Evolutionary conservation across 2,329 filamentous ascomycete genomes (phyloP).

Genomic region (Fusarium sp.): DNA sequence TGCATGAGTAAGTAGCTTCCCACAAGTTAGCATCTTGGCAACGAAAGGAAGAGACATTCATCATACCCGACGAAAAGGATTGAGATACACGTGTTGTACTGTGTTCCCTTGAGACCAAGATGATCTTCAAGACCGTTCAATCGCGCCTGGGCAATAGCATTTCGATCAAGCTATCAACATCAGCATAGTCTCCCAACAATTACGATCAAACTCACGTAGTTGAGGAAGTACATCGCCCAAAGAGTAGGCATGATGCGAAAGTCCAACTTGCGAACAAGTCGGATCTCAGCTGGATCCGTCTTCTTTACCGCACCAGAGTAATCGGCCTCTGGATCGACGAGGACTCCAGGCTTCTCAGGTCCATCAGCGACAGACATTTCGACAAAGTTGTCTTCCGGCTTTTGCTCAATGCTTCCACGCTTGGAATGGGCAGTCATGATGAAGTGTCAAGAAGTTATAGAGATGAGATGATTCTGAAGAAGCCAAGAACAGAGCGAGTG

Average conservation of each 20-base stretch:
- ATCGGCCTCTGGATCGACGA: slow-evolving; percentile 41
- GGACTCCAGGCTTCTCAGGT: slow-evolving; percentile 39
- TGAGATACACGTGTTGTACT: slow-evolving; percentile 51
- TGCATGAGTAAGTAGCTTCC: slow-evolving; percentile 45
- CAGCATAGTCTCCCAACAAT: rapidly evolving
- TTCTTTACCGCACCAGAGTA: slow-evolving; percentile 52
- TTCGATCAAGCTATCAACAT: slow-evolving; percentile 56
- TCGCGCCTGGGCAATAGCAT: slow-evolving; percentile 67
- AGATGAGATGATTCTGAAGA: not conserved
- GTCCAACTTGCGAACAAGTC: slow-evolving; percentile 52
- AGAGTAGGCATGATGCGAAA: slow-evolving; percentile 52
- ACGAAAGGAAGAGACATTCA: rapidly evolving
- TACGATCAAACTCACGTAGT: slow-evolving; percentile 43
- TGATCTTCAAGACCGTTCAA: slow-evolving; percentile 65
- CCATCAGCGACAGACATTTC: slow-evolving; percentile 34
- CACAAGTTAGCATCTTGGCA: not conserved
- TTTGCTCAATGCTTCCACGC: slow-evolving; percentile 38
- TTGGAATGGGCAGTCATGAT: slow-evolving; percentile 32
- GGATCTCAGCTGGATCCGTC: slow-evolving; percentile 49
- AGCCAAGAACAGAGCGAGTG: not conserved
- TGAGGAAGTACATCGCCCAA: slow-evolving; percentile 55
- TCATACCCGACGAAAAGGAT: slow-evolving; percentile 53
- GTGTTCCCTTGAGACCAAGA: slow-evolving; percentile 55
- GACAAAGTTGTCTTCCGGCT: slow-evolving; percentile 42
- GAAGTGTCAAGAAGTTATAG: not conserved